phyloP scores from a whole-genome alignment of 106 monocot genomes.

The Gastrodia elata region DNA sequence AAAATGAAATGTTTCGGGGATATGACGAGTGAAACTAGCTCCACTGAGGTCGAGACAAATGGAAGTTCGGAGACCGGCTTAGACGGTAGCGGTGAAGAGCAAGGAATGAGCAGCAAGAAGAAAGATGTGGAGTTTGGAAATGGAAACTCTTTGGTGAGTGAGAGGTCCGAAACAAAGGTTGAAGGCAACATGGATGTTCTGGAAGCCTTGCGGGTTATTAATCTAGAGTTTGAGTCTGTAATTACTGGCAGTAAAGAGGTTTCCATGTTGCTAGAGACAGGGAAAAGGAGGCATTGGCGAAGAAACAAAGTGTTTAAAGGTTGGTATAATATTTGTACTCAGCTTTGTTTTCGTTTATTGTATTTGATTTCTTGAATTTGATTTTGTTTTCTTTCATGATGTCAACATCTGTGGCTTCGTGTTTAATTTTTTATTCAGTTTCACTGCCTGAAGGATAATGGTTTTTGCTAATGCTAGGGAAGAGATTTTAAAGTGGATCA shows the following conservation, averaged over 20 bases:
- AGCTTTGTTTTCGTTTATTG: background rate
- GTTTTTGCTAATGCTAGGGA: background rate
- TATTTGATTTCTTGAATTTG: background rate
- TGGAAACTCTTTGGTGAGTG: constrained; percentile 15
- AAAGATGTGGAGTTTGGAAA: constrained; percentile 45
- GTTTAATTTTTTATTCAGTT: background rate
- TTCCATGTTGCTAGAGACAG: constrained; percentile 54
- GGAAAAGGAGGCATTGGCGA: constrained; percentile 31
- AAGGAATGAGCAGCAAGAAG: constrained; percentile 22
- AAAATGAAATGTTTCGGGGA: constrained; percentile 7
- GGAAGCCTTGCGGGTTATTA: constrained; percentile 62
- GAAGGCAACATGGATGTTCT: constrained; percentile 34
- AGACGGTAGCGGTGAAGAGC: constrained; percentile 9
- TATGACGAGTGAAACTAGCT: background rate
- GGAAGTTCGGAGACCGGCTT: background rate
- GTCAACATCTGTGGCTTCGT: background rate
- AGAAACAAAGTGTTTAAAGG: constrained; percentile 36
- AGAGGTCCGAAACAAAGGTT: constrained; percentile 14
- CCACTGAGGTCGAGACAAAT: constrained; percentile 7
- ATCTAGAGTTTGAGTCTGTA: constrained; percentile 41
- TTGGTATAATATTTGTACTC: constrained; percentile 21
- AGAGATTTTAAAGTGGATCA: background rate
- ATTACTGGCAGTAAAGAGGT: constrained; percentile 44
- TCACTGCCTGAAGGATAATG: background rate
- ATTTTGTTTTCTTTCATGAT: background rate